Evolutionary conservation across 2,329 filamentous ascomycete species (phyloP).

Genomic region (Emmonsiellopsis sp.): DNA sequence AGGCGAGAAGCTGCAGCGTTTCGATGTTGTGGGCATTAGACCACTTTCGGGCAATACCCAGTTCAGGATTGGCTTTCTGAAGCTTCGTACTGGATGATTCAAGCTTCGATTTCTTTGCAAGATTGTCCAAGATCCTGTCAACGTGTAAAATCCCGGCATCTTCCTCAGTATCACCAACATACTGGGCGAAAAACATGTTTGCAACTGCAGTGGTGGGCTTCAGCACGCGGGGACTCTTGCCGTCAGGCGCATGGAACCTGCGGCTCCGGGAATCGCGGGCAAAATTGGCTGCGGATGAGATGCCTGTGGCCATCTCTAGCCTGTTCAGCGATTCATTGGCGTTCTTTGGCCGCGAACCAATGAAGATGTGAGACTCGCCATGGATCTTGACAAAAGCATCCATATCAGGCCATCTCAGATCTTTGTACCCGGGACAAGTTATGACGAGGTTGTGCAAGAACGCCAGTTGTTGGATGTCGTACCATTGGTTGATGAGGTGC

Average conservation of each 20-base stretch:
- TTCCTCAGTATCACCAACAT: slow-evolving; percentile 8
- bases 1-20: too few relatives aligned
- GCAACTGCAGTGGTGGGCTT: slow-evolving; percentile 18
- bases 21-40: too few relatives aligned
- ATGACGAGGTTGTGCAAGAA: too few relatives aligned
- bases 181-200: slow-evolving; percentile 16
- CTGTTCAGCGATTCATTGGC: slow-evolving; percentile 19
- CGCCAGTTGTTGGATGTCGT: too few relatives aligned
- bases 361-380: slow-evolving; percentile 22
- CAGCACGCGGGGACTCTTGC: slow-evolving; percentile 16
- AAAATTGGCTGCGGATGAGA: slow-evolving; percentile 19
- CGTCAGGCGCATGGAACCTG: slow-evolving; percentile 14
- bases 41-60: too few relatives aligned
- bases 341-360: slow-evolving; percentile 20
- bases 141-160: slow-evolving; percentile 8
- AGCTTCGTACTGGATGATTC: slow-evolving; percentile 9
- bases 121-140: slow-evolving; percentile 12
- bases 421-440: too few relatives aligned
- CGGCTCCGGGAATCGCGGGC: slow-evolving; percentile 17
- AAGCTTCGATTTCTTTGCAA: slow-evolving; percentile 12
- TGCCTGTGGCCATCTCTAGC: slow-evolving; percentile 21
- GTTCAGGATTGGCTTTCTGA: slow-evolving; percentile 1
- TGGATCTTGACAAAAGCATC: slow-evolving; percentile 6
- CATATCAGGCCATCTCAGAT: too few relatives aligned
- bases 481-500: too few relatives aligned